A percentile compares a stretch with the other conserved stretches of the same genome.
phyloP scores from a whole-genome alignment of 2,329 filamentous ascomycete species.

The Hypocrella siamensis region DNA sequence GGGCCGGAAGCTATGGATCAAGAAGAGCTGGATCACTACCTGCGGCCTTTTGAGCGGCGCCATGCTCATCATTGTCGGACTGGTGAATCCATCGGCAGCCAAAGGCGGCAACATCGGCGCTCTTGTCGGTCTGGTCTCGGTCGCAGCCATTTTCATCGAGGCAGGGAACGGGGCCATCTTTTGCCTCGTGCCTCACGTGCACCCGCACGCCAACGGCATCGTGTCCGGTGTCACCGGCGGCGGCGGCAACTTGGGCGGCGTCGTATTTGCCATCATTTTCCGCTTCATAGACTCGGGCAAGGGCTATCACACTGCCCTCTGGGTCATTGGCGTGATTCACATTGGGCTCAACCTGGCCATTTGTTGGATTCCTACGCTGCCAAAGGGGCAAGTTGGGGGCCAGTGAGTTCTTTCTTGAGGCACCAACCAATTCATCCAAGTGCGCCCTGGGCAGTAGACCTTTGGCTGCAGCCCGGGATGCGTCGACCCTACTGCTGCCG shows the following conservation, averaged over 20 bases:
- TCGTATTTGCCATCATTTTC: slow-evolving; percentile 73
- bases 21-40: slow-evolving; percentile 28
- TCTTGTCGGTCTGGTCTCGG: slow-evolving; percentile 63
- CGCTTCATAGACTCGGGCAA: slow-evolving; percentile 48
- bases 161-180: slow-evolving; percentile 80
- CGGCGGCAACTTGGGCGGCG: slow-evolving; percentile 68
- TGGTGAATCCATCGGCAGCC: slow-evolving; percentile 44
- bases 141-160: slow-evolving; percentile 70
- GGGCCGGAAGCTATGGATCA: slow-evolving; percentile 18
- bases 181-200: slow-evolving; percentile 72
- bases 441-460: too few species aligned
- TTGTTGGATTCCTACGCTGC: slow-evolving; percentile 36
- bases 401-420: too few species aligned
- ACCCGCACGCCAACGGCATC: slow-evolving; percentile 64
- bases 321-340: slow-evolving; percentile 68
- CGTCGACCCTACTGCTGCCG: too few species aligned
- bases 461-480: too few species aligned
- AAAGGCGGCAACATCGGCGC: slow-evolving; percentile 23
- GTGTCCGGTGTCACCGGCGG: slow-evolving; percentile 69
- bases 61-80: slow-evolving; percentile 45
- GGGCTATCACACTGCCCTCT: slow-evolving; percentile 55
- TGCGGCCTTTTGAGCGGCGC: slow-evolving; percentile 47
- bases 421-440: too few species aligned
- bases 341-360: slow-evolving; percentile 54
- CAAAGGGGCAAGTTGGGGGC: slow-evolving; percentile 25